These are phyloP conservation scores for Aspergillus glaucus DNA, from an alignment of 2,329 filamentous ascomycete species.

Conservation along the genomic window DNA sequence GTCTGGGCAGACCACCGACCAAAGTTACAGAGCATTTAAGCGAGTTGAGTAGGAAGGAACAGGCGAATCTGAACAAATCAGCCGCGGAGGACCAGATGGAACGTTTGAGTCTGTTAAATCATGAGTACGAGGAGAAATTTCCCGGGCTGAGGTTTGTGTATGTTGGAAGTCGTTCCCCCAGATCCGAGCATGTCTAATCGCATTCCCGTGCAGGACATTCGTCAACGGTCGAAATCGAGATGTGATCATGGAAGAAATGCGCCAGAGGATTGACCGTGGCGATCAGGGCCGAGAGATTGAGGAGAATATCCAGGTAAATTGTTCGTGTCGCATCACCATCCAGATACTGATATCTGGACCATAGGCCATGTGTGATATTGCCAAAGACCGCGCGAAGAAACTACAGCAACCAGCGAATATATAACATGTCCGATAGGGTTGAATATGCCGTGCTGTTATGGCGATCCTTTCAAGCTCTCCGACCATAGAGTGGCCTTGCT, in stretches of 20 bases:
- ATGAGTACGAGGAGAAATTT: constrained; percentile 71
- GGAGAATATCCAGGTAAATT: constrained; percentile 65
- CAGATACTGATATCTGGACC: not conserved
- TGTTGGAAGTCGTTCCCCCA: not conserved
- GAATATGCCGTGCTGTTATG: no score
- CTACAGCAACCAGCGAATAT: constrained; percentile 30
- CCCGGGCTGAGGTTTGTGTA: constrained; percentile 70
- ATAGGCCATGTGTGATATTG: constrained; percentile 88
- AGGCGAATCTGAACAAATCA: constrained; percentile 61
- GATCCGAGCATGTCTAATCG: constrained; percentile 16
- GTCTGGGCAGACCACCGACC: constrained; percentile 58
- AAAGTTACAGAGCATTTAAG: constrained; percentile 56
- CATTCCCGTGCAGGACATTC: constrained; percentile 56
- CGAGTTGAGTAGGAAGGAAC: constrained; percentile 71
- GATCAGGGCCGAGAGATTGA: constrained; percentile 62
- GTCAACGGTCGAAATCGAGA: constrained; percentile 73
- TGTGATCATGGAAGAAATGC: constrained; percentile 78
- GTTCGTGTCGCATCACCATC: not conserved
- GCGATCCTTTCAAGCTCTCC: no score
- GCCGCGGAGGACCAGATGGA: constrained; percentile 40
- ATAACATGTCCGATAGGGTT: not conserved
- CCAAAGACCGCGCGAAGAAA: constrained; percentile 68
- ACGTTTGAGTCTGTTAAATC: constrained; percentile 61
- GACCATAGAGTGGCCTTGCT: no score
- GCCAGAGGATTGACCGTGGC: constrained; percentile 60